Evolutionary conservation across 2,329 filamentous ascomycete species (phyloP).

Genomic region (Fusarium vanettenii): DNA sequence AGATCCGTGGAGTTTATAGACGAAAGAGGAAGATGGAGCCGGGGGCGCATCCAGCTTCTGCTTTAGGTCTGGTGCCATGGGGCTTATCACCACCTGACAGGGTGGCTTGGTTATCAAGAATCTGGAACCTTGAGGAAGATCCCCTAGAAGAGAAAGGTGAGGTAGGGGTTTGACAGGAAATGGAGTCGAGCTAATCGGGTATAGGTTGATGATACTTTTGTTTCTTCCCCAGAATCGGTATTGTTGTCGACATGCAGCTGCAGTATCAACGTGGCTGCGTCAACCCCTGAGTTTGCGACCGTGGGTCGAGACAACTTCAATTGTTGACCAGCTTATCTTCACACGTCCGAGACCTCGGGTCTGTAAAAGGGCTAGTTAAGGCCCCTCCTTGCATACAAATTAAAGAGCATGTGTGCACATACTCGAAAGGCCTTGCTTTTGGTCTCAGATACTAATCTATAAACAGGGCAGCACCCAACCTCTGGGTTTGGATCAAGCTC

Average conservation of each 20-base stretch:
- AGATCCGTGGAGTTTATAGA: slow-evolving; percentile 33
- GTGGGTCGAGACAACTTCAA: neutral
- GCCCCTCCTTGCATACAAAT: neutral
- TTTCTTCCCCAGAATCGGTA: neutral
- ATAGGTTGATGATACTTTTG: neutral
- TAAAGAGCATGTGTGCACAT: neutral
- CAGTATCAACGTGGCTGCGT: neutral
- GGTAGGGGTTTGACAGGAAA: neutral
- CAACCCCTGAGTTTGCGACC: neutral
- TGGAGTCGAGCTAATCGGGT: slow-evolving; percentile 2
- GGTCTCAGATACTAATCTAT: neutral
- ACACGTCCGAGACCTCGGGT: neutral
- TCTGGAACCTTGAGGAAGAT: neutral
- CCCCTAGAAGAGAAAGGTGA: neutral
- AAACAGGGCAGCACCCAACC: neutral
- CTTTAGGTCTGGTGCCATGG: slow-evolving; percentile 14
- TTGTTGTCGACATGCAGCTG: neutral
- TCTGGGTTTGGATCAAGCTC: neutral
- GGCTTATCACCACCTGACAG: slow-evolving; percentile 5
- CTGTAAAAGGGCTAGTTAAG: neutral
- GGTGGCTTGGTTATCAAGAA: neutral
- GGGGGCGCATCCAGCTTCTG: slow-evolving; percentile 33
- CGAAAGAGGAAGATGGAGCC: slow-evolving; percentile 42
- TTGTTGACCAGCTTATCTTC: neutral
- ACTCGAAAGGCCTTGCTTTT: neutral